phyloP scores from a whole-genome alignment of 2,329 filamentous ascomycete genomes.

The Akanthomyces uredinophilus region DNA sequence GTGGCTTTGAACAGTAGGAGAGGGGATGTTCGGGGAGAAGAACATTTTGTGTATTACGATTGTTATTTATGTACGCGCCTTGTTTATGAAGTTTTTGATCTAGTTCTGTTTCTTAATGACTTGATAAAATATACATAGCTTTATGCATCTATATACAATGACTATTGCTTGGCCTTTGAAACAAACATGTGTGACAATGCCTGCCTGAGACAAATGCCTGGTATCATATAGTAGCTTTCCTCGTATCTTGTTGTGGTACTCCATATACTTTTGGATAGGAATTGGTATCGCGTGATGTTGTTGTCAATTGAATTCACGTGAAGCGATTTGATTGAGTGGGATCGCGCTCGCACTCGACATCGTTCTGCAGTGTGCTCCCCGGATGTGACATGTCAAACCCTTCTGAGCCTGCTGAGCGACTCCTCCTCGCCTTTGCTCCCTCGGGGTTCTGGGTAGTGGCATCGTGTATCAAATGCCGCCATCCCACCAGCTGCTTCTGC shows the following conservation, averaged over 20 bases:
- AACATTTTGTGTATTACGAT: slow-evolving; percentile 9
- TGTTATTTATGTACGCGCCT: slow-evolving; percentile 7
- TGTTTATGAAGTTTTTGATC: slow-evolving; percentile 1
- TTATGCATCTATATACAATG: slow-evolving; percentile 5
- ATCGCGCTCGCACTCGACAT: background rate
- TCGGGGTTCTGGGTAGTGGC: background rate
- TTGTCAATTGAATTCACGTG: background rate
- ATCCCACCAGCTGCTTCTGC: slow-evolving; percentile 19
- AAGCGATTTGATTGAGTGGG: background rate
- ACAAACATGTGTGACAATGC: background rate
- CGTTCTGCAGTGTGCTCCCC: background rate
- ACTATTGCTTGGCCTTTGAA: background rate
- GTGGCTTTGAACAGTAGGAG: background rate
- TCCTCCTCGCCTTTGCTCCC: background rate
- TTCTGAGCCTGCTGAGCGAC: no score
- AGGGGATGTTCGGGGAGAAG: background rate
- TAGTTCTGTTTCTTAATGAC: background rate
- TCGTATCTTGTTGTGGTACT: background rate
- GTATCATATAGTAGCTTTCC: background rate
- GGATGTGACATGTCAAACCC: background rate
- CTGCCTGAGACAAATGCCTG: background rate
- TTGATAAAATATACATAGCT: background rate
- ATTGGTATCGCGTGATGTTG: no score
- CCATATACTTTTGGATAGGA: background rate
- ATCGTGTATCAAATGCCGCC: slow-evolving; percentile 21